These are phyloP conservation scores for Globisporangium solare DNA, from an alignment of 352 stramenopile species.

Conservation along the genomic window DNA sequence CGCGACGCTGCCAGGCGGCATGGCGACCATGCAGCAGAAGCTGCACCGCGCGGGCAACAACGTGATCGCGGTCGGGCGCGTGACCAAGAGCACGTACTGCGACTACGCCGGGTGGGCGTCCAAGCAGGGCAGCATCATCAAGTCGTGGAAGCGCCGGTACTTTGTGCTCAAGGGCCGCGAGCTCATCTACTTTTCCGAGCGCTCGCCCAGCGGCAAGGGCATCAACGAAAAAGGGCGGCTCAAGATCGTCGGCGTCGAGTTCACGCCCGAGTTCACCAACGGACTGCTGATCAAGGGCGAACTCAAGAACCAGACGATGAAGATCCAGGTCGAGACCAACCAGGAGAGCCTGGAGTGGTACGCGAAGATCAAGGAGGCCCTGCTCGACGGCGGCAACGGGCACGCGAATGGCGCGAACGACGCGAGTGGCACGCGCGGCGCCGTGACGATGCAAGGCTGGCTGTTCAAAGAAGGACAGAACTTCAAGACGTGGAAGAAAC, in stretches of 20 bases:
- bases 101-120: constrained; percentile 71
- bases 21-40: not conserved
- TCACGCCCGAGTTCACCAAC: constrained; percentile 62
- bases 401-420: constrained; percentile 5
- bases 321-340: constrained; percentile 66
- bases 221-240: constrained; percentile 75
- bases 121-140: constrained; percentile 81
- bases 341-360: constrained; percentile 61
- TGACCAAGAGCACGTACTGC: constrained; percentile 61
- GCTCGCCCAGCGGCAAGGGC: constrained; percentile 63
- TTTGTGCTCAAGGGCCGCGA: constrained; percentile 77
- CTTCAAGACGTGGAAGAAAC: constrained; percentile 86
- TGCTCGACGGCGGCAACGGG: constrained; percentile 19
- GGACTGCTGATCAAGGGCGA: constrained; percentile 53
- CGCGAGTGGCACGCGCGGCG: not conserved
- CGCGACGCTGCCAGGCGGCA: too few species aligned
- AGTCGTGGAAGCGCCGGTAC: constrained; percentile 81
- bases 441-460: constrained; percentile 64
- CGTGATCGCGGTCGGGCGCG: constrained; percentile 39
- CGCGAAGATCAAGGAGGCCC: constrained; percentile 36
- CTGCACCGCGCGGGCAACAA: constrained; percentile 28
- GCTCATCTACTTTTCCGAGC: constrained; percentile 74
- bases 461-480: constrained; percentile 81
- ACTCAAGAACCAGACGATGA: constrained; percentile 69
- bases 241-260: constrained; percentile 52